phyloP scores from a whole-genome alignment of 257 asterid genomes.

The Galeopsis tetrahit region DNA sequence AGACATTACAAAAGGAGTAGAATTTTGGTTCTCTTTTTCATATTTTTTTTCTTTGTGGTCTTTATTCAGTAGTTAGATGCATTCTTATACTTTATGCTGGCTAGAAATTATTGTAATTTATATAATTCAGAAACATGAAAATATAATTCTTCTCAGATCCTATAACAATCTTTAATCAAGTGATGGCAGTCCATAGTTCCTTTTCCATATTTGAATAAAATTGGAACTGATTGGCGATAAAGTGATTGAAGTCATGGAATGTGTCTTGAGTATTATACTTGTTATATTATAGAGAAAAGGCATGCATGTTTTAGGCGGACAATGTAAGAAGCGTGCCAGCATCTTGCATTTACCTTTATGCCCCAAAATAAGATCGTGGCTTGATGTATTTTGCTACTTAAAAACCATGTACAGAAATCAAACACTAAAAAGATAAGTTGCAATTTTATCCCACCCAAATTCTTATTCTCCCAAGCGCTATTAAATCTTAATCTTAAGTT shows the following conservation, averaged over 20 bases:
- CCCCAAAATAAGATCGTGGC: not conserved
- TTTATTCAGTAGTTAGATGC: too few relatives aligned
- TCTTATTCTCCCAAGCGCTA: not conserved
- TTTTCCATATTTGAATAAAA: too few relatives aligned
- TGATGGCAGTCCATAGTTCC: too few relatives aligned
- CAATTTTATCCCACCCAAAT: not conserved
- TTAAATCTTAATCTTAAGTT: not conserved
- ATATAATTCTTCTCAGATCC: too few relatives aligned
- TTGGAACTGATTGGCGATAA: not conserved
- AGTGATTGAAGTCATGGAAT: not conserved
- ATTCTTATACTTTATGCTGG: too few relatives aligned
- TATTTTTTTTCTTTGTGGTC: too few relatives aligned
- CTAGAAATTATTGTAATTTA: too few relatives aligned
- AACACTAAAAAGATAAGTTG: not conserved
- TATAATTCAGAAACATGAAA: too few relatives aligned
- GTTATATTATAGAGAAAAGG: not conserved
- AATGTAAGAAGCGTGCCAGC: not conserved
- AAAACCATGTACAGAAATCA: not conserved
- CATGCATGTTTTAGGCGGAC: not conserved
- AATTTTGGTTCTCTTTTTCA: too few relatives aligned
- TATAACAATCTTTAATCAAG: too few relatives aligned
- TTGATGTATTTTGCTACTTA: not conserved
- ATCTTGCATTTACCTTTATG: not conserved
- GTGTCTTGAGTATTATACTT: not conserved
- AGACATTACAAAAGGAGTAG: too few relatives aligned